A percentile compares a stretch with the other conserved stretches of the same genome.
Evolutionary conservation across 2,329 filamentous ascomycete species (phyloP).

Genomic region (Calonectria montana): DNA sequence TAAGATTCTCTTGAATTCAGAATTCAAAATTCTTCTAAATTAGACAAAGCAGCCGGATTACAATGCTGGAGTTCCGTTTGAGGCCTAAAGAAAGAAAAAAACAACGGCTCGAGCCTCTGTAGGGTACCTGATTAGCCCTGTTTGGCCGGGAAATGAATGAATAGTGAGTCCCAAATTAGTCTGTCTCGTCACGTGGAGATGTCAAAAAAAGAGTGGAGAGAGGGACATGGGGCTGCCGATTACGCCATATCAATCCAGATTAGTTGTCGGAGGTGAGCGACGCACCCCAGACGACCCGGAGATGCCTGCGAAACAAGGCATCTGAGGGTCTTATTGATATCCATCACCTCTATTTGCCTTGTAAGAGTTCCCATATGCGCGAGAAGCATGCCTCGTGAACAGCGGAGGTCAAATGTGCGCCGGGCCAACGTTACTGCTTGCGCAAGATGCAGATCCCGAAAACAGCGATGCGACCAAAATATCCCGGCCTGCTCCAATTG

Average conservation of each 20-base stretch:
- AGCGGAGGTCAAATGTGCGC: conserved; percentile 25
- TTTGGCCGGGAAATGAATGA: not conserved
- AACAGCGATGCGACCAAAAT: conserved; percentile 37
- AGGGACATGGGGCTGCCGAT: not conserved
- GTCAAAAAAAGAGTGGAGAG: not conserved
- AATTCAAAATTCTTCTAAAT: not conserved
- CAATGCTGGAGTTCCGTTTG: not conserved
- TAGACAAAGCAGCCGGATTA: not conserved
- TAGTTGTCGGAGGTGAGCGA: conserved; percentile 11
- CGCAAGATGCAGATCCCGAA: conserved; percentile 31
- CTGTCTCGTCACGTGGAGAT: not conserved
- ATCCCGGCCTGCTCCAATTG: conserved; percentile 36
- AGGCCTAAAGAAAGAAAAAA: not conserved
- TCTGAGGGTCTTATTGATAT: not conserved
- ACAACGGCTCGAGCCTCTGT: not conserved
- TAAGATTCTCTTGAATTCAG: not conserved
- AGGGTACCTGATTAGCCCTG: not conserved
- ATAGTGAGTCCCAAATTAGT: not conserved
- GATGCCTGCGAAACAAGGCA: not conserved
- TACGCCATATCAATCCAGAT: not conserved
- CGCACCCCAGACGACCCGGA: not conserved
- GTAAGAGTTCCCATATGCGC: not conserved
- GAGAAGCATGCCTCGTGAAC: conserved; percentile 11
- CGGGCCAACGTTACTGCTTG: conserved; percentile 38
- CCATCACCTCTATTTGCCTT: not conserved